Percentiles rank a stretch among this genome's conserved stretches.
Conservation (phyloP, 805 yeast genomes). For the Wickerhamiella vanderwaltii region DNA sequence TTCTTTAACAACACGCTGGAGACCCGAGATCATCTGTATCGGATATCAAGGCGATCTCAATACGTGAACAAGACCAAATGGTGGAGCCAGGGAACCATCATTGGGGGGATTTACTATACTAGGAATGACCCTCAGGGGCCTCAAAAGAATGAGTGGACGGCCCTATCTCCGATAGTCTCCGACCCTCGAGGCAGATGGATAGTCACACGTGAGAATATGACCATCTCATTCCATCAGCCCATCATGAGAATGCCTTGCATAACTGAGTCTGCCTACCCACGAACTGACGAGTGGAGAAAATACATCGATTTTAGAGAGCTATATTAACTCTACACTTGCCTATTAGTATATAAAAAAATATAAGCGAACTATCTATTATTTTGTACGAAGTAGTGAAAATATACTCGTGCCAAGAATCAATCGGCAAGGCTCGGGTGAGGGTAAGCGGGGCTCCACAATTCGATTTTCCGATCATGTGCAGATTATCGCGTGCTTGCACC, state of each 20-base stretch:
- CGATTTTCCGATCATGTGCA: no score
- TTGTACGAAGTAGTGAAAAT: no score
- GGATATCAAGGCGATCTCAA: neutral
- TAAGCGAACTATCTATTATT: no score
- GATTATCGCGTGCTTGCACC: no score
- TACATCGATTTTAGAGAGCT: conserved; percentile 2
- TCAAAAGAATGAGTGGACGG: neutral
- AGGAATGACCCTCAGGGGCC: neutral
- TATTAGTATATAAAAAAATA: no score
- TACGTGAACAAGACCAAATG: neutral
- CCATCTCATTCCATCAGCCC: neutral
- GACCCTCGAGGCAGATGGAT: conserved; percentile 7
- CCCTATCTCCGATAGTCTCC: neutral
- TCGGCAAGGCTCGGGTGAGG: no score
- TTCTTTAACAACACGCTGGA: conserved; percentile 1
- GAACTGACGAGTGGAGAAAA: neutral
- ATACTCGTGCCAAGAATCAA: no score
- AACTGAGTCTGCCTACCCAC: conserved; percentile 1
- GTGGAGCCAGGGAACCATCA: neutral
- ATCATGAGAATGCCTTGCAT: conserved; percentile 1
- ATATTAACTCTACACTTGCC: neutral
- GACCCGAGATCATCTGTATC: neutral
- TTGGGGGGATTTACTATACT: conserved; percentile 2
- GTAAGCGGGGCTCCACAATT: no score
- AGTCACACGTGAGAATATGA: conserved; percentile 1